These are phyloP conservation scores for Ophiorrhiza pumila DNA, from an alignment of 257 asterid genomes.

Conservation along the genomic window DNA sequence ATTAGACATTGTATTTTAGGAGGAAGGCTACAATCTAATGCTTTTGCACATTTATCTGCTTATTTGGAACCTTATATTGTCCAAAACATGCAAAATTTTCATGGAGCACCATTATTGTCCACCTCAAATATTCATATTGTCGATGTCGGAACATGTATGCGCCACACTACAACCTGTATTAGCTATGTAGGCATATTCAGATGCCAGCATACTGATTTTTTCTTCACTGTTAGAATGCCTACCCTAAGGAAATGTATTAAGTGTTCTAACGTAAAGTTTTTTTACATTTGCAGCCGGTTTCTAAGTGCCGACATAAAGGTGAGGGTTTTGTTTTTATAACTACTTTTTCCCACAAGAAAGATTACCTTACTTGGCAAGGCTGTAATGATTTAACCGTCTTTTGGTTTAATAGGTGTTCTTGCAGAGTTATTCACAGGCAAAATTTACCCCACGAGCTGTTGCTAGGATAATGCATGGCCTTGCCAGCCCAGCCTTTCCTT, in stretches of 20 bases:
- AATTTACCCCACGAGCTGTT: slow-evolving; percentile 86
- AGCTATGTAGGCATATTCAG: background rate
- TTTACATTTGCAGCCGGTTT: slow-evolving; percentile 64
- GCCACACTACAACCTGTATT: background rate
- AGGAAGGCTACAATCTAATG: background rate
- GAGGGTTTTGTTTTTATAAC: background rate
- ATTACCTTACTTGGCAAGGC: background rate
- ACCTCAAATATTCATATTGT: background rate
- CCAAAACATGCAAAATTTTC: background rate
- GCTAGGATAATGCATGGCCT: slow-evolving; percentile 94
- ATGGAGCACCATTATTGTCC: background rate
- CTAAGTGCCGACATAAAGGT: slow-evolving; percentile 92
- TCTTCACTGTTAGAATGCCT: slow-evolving; percentile 7
- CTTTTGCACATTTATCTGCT: background rate
- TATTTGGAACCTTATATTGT: background rate
- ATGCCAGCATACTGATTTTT: background rate
- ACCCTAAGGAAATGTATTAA: background rate
- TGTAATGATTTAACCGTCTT: slow-evolving; percentile 21
- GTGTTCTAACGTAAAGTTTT: slow-evolving; percentile 25
- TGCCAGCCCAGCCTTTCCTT: slow-evolving; percentile 83
- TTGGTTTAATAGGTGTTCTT: slow-evolving; percentile 68
- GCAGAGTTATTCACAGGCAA: slow-evolving; percentile 74
- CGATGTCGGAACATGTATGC: background rate
- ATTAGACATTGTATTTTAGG: background rate
- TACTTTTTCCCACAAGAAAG: slow-evolving; percentile 2